Conservation (phyloP, 257 asterid genomes). For the Anisodus acutangulus region DNA sequence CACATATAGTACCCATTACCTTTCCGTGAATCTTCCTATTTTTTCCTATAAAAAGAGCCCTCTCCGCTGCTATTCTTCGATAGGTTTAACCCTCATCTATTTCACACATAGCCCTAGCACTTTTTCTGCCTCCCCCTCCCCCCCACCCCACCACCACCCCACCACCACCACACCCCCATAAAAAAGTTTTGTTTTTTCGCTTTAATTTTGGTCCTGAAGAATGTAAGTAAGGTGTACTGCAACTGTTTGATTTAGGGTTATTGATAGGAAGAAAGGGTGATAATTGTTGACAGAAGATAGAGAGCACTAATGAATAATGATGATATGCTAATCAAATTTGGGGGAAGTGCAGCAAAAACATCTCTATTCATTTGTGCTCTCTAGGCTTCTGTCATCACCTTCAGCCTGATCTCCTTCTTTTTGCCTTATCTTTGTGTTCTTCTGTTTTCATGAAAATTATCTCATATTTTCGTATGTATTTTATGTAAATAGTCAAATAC, state of each 20-base stretch:
- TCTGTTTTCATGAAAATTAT: background rate
- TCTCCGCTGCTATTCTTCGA: background rate
- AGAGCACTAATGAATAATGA: constrained; percentile 39
- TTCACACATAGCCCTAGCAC: constrained; percentile 3
- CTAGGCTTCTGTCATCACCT: constrained; percentile 38
- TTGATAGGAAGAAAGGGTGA: constrained; percentile 22
- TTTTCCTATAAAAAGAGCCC: constrained; percentile 22
- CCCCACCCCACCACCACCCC: too few relatives aligned
- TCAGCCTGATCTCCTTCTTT: background rate
- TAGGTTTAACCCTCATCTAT: background rate
- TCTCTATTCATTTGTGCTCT: constrained; percentile 37
- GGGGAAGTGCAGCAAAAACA: background rate
- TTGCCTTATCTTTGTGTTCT: background rate
- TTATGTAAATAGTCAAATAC: background rate
- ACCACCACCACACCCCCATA: too few relatives aligned
- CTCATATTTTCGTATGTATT: background rate
- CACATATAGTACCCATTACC: background rate
- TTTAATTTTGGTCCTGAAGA: background rate
- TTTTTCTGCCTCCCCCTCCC: background rate
- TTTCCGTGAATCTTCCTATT: constrained; percentile 6
- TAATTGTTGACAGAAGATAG: constrained; percentile 39
- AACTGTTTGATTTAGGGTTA: background rate
- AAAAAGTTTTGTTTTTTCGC: too few relatives aligned
- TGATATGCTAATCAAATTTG: constrained; percentile 26
- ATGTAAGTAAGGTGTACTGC: background rate